Conservation (phyloP, 495 filamentous ascomycete genomes). For the Pseudoneurospora amorphoporcata region DNA sequence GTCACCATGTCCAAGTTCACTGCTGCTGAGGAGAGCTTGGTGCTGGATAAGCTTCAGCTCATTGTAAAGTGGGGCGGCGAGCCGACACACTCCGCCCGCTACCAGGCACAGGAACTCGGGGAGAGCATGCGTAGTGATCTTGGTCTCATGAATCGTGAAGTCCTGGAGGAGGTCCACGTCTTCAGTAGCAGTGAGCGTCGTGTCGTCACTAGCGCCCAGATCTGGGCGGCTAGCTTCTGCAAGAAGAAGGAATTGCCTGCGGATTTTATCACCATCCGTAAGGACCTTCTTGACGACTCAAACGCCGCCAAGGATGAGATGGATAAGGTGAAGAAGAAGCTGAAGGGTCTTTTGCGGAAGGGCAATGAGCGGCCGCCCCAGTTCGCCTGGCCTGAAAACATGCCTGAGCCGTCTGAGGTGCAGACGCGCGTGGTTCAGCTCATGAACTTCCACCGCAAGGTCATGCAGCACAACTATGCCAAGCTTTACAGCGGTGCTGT, state of each 20-base stretch:
- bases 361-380: conserved; percentile 82
- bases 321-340: conserved; percentile 99
- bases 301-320: conserved; percentile 99
- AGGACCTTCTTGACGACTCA: conserved; percentile 91
- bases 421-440: conserved; percentile 84
- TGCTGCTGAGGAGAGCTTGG: conserved; percentile 76
- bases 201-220: conserved; percentile 92
- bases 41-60: conserved; percentile 89
- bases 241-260: conserved; percentile 75
- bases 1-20: conserved; percentile 83
- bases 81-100: conserved; percentile 92
- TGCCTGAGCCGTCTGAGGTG: conserved; percentile 85
- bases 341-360: conserved; percentile 80
- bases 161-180: conserved; percentile 78
- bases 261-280: conserved; percentile 77
- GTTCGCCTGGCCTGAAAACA: conserved; percentile 95
- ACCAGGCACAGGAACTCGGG: conserved; percentile 88
- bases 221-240: conserved; percentile 86
- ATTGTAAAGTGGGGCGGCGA: conserved; percentile 99
- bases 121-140: conserved; percentile 93
- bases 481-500: conserved; percentile 58
- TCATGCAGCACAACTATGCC: conserved; percentile 86
- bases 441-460: conserved; percentile 91
- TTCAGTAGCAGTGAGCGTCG: conserved; percentile 92
- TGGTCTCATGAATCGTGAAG: conserved; percentile 83